phyloP scores from a whole-genome alignment of 2,329 filamentous ascomycete species.

The Tympanopsis confertula region DNA sequence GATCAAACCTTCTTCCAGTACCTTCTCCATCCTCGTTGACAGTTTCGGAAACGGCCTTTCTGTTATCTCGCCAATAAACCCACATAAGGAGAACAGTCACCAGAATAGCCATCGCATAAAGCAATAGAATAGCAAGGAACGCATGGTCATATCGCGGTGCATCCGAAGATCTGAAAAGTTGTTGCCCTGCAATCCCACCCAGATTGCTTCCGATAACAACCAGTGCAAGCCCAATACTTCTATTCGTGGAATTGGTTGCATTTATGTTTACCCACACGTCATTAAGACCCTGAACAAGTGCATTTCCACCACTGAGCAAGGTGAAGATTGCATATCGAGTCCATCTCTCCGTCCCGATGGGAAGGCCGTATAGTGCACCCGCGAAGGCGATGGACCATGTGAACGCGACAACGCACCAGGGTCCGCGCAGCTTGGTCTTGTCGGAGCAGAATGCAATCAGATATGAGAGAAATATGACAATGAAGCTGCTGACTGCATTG shows the following conservation, averaged over 20 bases:
- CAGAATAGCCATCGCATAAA: too few species aligned
- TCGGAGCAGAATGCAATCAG: slow-evolving; percentile 6
- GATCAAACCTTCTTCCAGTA: too few species aligned
- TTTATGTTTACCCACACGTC: slow-evolving; percentile 8
- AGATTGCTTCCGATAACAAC: slow-evolving; percentile 8
- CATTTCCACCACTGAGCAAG: slow-evolving; percentile 6
- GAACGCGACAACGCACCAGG: slow-evolving; percentile 5
- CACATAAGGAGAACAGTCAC: too few species aligned
- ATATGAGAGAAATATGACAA: slow-evolving; percentile 5
- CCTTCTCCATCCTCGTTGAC: too few species aligned
- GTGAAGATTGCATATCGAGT: slow-evolving; percentile 5
- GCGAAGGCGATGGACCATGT: slow-evolving; percentile 6
- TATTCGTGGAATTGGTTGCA: slow-evolving; percentile 2
- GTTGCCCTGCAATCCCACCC: slow-evolving; percentile 3
- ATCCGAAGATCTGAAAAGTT: slow-evolving; percentile 6
- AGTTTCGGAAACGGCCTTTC: too few species aligned
- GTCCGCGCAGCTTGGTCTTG: slow-evolving; percentile 4
- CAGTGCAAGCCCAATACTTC: slow-evolving; percentile 6
- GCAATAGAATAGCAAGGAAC: slow-evolving; percentile 5
- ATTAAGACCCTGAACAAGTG: slow-evolving; percentile 5
- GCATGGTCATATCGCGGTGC: slow-evolving; percentile 5
- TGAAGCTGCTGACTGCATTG: slow-evolving; percentile 7
- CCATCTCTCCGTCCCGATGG: slow-evolving; percentile 3
- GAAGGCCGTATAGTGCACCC: slow-evolving; percentile 5
- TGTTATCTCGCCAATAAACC: too few species aligned